Conservation (phyloP, 345 rosid species). For the Ricinus communis region DNA sequence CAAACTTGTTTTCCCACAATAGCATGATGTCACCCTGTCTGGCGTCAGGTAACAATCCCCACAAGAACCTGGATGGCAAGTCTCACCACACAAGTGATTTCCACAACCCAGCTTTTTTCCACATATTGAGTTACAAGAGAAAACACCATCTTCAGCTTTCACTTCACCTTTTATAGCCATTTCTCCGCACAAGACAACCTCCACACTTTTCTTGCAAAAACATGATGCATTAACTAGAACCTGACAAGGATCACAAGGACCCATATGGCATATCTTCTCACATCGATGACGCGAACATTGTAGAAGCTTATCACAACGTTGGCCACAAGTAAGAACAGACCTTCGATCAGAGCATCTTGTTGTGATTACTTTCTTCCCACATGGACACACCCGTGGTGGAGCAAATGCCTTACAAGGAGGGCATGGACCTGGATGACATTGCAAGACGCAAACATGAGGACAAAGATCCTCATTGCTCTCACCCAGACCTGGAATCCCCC, state of each 20-base stretch:
- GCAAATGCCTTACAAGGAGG: slow-evolving; percentile 98
- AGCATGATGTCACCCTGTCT: slow-evolving; percentile 61
- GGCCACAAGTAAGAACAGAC: slow-evolving; percentile 73
- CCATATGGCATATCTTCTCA: slow-evolving; percentile 69
- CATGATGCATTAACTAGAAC: slow-evolving; percentile 67
- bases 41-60: slow-evolving; percentile 75
- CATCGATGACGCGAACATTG: slow-evolving; percentile 77
- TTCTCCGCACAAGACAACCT: slow-evolving; percentile 76
- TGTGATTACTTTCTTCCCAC: slow-evolving; percentile 76
- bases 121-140: slow-evolving; percentile 64
- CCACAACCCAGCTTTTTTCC: slow-evolving; percentile 65
- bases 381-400: slow-evolving; percentile 75
- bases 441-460: slow-evolving; percentile 92
- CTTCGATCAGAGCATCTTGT: slow-evolving; percentile 87
- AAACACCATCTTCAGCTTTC: slow-evolving; percentile 69
- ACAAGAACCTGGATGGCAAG: slow-evolving; percentile 87
- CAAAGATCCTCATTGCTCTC: slow-evolving; percentile 60
- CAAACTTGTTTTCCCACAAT: slow-evolving; percentile 77
- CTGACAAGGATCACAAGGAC: slow-evolving; percentile 78
- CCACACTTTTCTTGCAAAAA: slow-evolving; percentile 74
- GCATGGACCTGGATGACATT: slow-evolving; percentile 98
- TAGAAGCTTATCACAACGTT: slow-evolving; percentile 71
- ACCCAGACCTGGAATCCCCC: slow-evolving; percentile 35
- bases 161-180: slow-evolving; percentile 82
- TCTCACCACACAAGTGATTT: slow-evolving; percentile 61